These are phyloP conservation scores for Cystofilobasidium bisporidii DNA, from an alignment of 768 basidiomycete genomes.

Conservation along the genomic window DNA sequence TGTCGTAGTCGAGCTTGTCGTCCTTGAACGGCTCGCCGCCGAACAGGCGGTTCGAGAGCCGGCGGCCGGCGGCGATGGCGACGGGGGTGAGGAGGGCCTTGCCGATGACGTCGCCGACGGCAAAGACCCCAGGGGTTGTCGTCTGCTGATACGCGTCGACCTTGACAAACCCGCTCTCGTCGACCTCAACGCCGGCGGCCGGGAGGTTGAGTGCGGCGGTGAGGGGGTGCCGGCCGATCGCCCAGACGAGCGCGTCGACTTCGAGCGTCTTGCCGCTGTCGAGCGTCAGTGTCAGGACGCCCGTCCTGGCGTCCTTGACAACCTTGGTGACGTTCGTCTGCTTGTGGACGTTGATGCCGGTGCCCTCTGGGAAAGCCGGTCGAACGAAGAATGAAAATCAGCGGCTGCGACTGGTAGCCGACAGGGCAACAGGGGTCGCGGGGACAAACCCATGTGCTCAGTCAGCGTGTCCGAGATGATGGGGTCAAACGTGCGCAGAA, in stretches of 20 bases:
- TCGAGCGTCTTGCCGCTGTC: slow-evolving; percentile 66
- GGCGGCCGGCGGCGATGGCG: slow-evolving; percentile 87
- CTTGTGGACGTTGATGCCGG: slow-evolving; percentile 82
- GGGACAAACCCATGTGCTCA: slow-evolving; percentile 62
- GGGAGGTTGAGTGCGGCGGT: slow-evolving; percentile 71
- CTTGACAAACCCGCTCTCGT: slow-evolving; percentile 69
- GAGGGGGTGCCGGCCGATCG: slow-evolving; percentile 76
- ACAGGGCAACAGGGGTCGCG: too few species aligned
- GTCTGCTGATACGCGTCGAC: slow-evolving; percentile 90
- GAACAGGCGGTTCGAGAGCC: slow-evolving; percentile 79
- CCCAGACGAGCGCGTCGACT: slow-evolving; percentile 84
- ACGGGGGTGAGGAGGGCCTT: slow-evolving; percentile 91
- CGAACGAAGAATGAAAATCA: background rate
- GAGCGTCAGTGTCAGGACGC: slow-evolving; percentile 64
- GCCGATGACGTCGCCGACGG: slow-evolving; percentile 87
- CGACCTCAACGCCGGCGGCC: slow-evolving; percentile 55
- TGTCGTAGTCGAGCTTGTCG: slow-evolving; percentile 75
- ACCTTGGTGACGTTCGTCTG: slow-evolving; percentile 63
- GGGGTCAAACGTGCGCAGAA: slow-evolving; percentile 88
- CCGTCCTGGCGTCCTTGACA: slow-evolving; percentile 53
- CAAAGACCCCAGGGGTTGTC: slow-evolving; percentile 56
- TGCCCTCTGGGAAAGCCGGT: slow-evolving; percentile 51
- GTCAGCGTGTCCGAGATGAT: slow-evolving; percentile 71
- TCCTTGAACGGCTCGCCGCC: slow-evolving; percentile 71
- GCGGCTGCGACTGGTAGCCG: too few species aligned